Conservation (phyloP, 768 basidiomycete genomes). For the Termitomyces sp. region DNA sequence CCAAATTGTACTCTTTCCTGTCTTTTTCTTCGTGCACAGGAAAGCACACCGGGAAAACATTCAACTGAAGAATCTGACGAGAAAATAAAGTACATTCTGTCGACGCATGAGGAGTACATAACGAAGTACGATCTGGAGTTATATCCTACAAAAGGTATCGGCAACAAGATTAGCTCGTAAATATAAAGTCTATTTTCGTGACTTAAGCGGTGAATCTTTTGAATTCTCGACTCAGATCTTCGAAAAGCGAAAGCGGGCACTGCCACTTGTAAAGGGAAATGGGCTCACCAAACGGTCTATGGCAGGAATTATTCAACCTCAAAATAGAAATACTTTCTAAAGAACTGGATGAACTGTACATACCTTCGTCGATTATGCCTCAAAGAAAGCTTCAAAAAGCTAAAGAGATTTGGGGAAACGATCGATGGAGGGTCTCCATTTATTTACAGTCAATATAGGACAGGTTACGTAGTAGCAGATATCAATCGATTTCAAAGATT, state of each 20-base stretch:
- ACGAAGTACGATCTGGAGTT: not conserved
- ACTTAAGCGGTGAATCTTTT: not conserved
- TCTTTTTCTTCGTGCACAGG: not conserved
- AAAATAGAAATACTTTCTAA: not conserved
- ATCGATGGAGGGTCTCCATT: not conserved
- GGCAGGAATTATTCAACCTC: not conserved
- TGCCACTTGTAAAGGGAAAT: not conserved
- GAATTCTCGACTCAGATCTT: not conserved
- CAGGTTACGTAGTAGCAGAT: not conserved
- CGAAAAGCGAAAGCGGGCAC: not conserved
- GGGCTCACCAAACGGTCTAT: not conserved
- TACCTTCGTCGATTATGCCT: not conserved
- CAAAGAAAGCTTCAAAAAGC: not conserved
- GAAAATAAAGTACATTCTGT: not conserved
- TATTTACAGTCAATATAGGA: not conserved
- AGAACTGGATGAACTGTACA: not conserved
- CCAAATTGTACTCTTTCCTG: not conserved
- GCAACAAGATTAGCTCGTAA: not conserved
- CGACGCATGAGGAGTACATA: not conserved
- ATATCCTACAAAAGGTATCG: not conserved
- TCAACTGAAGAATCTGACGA: not conserved
- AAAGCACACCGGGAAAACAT: not conserved
- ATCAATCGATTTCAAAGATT: not conserved
- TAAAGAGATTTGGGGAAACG: too few relatives aligned
- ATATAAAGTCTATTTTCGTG: not conserved